Percentiles rank a stretch among this genome's conserved stretches.
Evolutionary conservation across 2,329 filamentous ascomycete genomes (phyloP).

Genomic region (Ophiostoma ips): DNA sequence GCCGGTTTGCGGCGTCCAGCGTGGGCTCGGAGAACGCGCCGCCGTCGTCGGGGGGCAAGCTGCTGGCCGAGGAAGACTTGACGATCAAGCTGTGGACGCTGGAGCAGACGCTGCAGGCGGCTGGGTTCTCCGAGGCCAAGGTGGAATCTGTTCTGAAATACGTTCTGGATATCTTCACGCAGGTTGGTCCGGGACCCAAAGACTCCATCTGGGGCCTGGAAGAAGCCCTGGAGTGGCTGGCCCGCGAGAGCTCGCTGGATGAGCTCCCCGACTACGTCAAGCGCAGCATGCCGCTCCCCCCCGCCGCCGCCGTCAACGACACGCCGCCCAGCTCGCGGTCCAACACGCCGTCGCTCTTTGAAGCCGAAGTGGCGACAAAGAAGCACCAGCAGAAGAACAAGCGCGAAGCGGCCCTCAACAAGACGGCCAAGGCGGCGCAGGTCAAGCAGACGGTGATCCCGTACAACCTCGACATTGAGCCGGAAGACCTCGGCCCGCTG

Average conservation of each 20-base stretch:
- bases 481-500: constrained; percentile 58
- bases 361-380: constrained; percentile 19
- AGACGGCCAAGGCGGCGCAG: constrained; percentile 17
- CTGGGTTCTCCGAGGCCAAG: constrained; percentile 52
- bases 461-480: constrained; percentile 60
- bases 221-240: constrained; percentile 80
- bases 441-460: constrained; percentile 32
- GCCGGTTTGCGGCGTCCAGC: constrained; percentile 40
- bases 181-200: constrained; percentile 40
- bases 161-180: constrained; percentile 52
- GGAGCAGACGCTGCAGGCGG: constrained; percentile 53
- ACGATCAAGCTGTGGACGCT: constrained; percentile 74
- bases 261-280: constrained; percentile 62
- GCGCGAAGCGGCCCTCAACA: constrained; percentile 16
- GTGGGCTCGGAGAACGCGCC: constrained; percentile 34
- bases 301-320: neutral
- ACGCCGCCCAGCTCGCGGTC: constrained; percentile 35
- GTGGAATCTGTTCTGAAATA: constrained; percentile 51
- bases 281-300: constrained; percentile 18
- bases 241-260: constrained; percentile 54
- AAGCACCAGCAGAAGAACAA: constrained; percentile 23
- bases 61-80: constrained; percentile 61
- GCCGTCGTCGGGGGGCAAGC: constrained; percentile 32
- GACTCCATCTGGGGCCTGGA: constrained; percentile 74
- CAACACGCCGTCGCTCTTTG: constrained; percentile 32